Evolutionary conservation across 805 yeast genomes (phyloP).

Genomic region (Sugiyamaella lignohabitans): DNA sequence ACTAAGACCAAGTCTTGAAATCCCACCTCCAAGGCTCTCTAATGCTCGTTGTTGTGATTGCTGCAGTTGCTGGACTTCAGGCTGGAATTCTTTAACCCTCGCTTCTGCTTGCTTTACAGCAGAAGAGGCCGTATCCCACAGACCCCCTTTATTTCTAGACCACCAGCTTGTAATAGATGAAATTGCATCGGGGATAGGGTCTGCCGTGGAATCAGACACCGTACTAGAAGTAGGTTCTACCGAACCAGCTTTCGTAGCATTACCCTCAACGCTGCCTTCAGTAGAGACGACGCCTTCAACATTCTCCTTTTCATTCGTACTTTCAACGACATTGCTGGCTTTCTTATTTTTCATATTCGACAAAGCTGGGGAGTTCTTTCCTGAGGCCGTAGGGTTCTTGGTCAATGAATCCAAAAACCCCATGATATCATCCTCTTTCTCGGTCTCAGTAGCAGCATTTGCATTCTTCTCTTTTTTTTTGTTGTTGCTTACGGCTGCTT

Average conservation of each 20-base stretch:
- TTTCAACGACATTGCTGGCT: not conserved
- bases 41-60: constrained; percentile 21
- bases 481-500: constrained; percentile 18
- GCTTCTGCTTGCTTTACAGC: constrained; percentile 40
- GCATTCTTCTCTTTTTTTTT: constrained; percentile 14
- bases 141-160: constrained; percentile 32
- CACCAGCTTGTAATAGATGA: constrained; percentile 33
- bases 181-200: constrained; percentile 25
- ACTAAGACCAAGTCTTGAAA: constrained; percentile 17
- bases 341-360: not conserved
- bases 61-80: constrained; percentile 28
- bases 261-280: not conserved
- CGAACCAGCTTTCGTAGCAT: not conserved
- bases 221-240: not conserved
- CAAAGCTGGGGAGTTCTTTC: constrained; percentile 18
- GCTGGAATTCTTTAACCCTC: constrained; percentile 33
- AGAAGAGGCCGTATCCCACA: constrained; percentile 35
- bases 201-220: not conserved
- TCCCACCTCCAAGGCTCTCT: constrained; percentile 14
- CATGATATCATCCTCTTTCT: constrained; percentile 34
- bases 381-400: constrained; percentile 21
- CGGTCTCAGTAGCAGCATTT: constrained; percentile 3
- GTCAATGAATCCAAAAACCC: constrained; percentile 38
- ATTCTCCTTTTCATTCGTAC: not conserved
- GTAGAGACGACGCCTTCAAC: not conserved